Evolutionary conservation across 306 rosid genomes (phyloP), one percentile per base, ranked within the genome.

Genomic region (Acmispon strigosus): DNA sequence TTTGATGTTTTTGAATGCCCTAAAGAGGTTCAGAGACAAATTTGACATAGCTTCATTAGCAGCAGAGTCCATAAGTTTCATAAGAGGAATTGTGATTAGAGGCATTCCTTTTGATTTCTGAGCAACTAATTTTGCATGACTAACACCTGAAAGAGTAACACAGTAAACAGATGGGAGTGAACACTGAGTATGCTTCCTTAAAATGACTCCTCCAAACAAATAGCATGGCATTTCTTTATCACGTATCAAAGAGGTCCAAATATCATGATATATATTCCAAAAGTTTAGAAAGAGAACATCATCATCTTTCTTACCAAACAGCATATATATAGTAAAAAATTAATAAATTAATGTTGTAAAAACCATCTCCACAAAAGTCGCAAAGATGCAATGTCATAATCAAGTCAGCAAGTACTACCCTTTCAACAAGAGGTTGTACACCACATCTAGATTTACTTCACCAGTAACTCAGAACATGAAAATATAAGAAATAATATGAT

Each of bases 51-150:
- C 89, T 54, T 85, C 86, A 65, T 68, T 72, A 45, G 92, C 97
- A 76, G 86, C 81, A 54, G 86, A 70, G 42, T 78, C 94, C 66
- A 66, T 50, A 62, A 93, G 89, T 82, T 84, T 88, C 50, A 82
- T 69, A 52, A 93, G 94, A 67, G 87, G 74, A 78, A 90, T 78
- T 76, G 89, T 81, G 45, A 90, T 86, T 19, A 83, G 72, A 16
- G 98, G 97, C 98, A 93, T 84, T 58, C 96, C 97, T 82, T 90
- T 93, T 29, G 89, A 85, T 79, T 87, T 90, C 82, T 93, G 96
- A 76, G 90, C 87, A 69, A 83, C 80, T 63, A 93, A 80, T 80
- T 84, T 93, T 55, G 84, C 97, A 72, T 10, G 5, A 42, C 83
- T 78, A 69, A 77, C 67, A 29, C 86, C 98, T 89, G 78, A 66